Conservation (phyloP, 495 filamentous ascomycete species). For the Articulospora tetracladia region DNA sequence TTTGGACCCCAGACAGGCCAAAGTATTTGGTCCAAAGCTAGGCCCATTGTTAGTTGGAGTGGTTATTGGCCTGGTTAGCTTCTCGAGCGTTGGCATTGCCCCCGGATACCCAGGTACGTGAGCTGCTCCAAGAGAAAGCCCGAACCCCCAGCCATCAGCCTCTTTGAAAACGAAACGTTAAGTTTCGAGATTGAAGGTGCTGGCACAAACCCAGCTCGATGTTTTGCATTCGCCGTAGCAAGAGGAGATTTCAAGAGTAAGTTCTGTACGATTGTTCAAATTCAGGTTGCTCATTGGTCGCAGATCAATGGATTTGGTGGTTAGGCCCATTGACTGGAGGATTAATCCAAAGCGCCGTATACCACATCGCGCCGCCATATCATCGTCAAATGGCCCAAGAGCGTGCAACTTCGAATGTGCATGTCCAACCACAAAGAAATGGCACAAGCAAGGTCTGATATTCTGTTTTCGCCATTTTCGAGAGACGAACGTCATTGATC, state of each 20-base stretch:
- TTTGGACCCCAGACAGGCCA: conserved; percentile 50
- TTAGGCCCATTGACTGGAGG: conserved; percentile 24
- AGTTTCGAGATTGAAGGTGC: conserved; percentile 20
- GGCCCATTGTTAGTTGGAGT: conserved; percentile 53
- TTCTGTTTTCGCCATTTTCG: not conserved
- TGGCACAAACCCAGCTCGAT: conserved; percentile 29
- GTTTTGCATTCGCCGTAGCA: conserved; percentile 26
- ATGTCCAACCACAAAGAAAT: not conserved
- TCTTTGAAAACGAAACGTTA: too few species aligned
- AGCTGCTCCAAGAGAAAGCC: too few species aligned
- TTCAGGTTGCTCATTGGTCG: not conserved
- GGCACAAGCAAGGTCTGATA: not conserved
- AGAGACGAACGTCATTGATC: not conserved
- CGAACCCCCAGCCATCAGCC: too few species aligned
- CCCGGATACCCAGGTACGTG: conserved; percentile 36
- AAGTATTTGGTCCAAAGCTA: conserved; percentile 50
- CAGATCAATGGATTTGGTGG: conserved; percentile 36
- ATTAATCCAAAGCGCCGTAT: conserved; percentile 20
- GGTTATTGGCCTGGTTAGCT: conserved; percentile 40
- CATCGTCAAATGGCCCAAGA: conserved; percentile 8
- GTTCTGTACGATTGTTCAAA: not conserved
- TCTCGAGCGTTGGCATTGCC: conserved; percentile 39
- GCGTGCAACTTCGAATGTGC: not conserved
- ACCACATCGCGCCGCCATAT: conserved; percentile 27
- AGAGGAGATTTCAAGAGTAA: conserved; percentile 24